These are phyloP conservation scores for Fusarium abutilonis DNA, from an alignment of 2,329 filamentous ascomycete species.

Conservation along the genomic window DNA sequence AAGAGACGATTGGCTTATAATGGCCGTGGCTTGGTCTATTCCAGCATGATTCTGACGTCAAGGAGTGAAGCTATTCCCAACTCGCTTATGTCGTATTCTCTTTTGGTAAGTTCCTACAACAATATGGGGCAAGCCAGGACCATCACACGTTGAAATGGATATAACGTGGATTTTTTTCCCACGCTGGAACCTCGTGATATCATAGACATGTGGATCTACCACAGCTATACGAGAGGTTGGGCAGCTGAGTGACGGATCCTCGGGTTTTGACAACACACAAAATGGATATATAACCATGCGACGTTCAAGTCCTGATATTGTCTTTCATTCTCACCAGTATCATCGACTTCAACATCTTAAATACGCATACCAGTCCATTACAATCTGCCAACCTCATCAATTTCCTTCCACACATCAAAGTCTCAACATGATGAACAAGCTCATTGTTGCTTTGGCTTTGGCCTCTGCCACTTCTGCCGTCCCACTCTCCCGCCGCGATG, in stretches of 20 bases:
- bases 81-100: background rate
- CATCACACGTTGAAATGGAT: background rate
- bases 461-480: conserved; percentile 13
- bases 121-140: background rate
- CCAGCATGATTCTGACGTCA: conserved; percentile 15
- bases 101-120: background rate
- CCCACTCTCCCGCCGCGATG: conserved; percentile 7
- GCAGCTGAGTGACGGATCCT: background rate
- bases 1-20: no score
- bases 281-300: background rate
- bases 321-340: background rate
- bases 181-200: conserved; percentile 3
- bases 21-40: background rate
- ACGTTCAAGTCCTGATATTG: background rate
- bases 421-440: conserved; percentile 26
- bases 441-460: conserved; percentile 9
- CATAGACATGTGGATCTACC: background rate
- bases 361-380: background rate
- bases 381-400: background rate
- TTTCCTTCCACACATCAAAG: background rate
- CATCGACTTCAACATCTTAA: background rate
- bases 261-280: background rate
- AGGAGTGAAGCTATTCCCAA: background rate
- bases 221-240: background rate
- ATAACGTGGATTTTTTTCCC: background rate